Base-by-base conservation (phyloP, 2,329 filamentous ascomycete species). In the Alternaria consortialis region DNA sequence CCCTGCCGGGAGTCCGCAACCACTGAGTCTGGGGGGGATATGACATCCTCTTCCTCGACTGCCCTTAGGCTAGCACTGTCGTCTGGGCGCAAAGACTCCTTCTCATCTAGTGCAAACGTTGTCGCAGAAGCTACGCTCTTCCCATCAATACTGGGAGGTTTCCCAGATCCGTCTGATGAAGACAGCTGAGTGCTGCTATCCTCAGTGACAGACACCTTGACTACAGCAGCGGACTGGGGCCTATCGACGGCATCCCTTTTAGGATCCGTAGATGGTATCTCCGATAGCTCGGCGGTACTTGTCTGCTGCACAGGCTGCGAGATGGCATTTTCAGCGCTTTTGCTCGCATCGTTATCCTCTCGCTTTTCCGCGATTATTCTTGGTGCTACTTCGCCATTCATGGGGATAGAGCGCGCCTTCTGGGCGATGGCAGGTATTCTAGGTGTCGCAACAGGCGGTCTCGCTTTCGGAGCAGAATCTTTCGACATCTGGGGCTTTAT, bases 91-190 rank as follows among this genome's bases (percentile, higher is more conserved):
- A 97, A 84, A 6, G 94, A 97, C 77, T 97, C 94, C 77, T 97
- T 97, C 79, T 98, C 94, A 73, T 98, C 94, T 75, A 97, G 84
- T n/a, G 92, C 93, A 80, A 97, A 97, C 0, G 94, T 97, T 5
- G 93, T 97, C 15, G 92, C 93, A 27, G 94, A 98, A 5, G 93
- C 93, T 71, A 96, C 92, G 77, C 94, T 97, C 81, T 97, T 97
- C 31, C 70, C 69, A 50, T 97, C 94, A 40, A 97, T 84, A 75
- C 93, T 97, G 36, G 92, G 91, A 53, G 92, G 92, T 79, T 97
- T 97, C 3, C 90, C 93, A 39, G 87, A 89, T 46, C 84, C 86
- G 66, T 82, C 86, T 15, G 86, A 88, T 15, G 82, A 84, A 17
- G 82, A 83, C 4, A 83, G 69, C 60, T 83, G 81, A 2, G 82